phyloP scores from a whole-genome alignment of 257 asterid genomes.

The Cordia subcordata region DNA sequence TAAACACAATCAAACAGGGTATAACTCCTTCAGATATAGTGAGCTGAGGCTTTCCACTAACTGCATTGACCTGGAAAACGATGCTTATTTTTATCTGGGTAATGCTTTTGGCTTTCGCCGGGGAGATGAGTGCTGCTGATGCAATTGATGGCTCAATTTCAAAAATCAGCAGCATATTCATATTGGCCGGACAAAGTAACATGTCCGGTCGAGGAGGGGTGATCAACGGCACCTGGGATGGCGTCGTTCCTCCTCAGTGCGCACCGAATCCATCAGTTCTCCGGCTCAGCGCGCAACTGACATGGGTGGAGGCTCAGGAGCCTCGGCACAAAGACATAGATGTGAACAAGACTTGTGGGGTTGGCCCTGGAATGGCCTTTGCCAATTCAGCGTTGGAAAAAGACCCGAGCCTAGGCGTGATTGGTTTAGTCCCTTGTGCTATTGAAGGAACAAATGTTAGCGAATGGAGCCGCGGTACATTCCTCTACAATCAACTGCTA shows the following conservation, averaged over 20 bases:
- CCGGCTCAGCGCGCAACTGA: conserved; percentile 10
- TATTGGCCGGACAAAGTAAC: conserved; percentile 49
- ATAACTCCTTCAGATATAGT: too few relatives aligned
- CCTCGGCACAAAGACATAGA: conserved; percentile 35
- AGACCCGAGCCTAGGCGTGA: conserved; percentile 10
- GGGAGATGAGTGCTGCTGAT: too few relatives aligned
- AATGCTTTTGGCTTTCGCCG: too few relatives aligned
- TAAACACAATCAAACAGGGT: too few relatives aligned
- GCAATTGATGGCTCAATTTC: too few relatives aligned
- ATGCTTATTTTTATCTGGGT: too few relatives aligned
- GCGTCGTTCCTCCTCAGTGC: conserved; percentile 23
- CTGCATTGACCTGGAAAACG: too few relatives aligned
- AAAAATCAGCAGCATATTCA: too few relatives aligned
- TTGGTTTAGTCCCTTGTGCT: conserved; percentile 46
- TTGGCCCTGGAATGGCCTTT: conserved; percentile 49
- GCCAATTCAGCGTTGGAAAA: conserved; percentile 24
- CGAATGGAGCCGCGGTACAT: conserved; percentile 23
- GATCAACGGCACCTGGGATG: conserved; percentile 11
- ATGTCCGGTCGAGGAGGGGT: conserved; percentile 48
- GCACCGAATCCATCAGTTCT: conserved; percentile 12
- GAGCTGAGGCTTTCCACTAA: too few relatives aligned
- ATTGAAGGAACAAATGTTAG: conserved; percentile 27
- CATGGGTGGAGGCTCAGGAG: conserved; percentile 36
- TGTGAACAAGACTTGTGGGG: conserved; percentile 24
- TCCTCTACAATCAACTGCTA: conserved; percentile 18